These are phyloP conservation scores for Cucumis melo DNA, from an alignment of 306 rosid species.

Conservation along the genomic window DNA sequence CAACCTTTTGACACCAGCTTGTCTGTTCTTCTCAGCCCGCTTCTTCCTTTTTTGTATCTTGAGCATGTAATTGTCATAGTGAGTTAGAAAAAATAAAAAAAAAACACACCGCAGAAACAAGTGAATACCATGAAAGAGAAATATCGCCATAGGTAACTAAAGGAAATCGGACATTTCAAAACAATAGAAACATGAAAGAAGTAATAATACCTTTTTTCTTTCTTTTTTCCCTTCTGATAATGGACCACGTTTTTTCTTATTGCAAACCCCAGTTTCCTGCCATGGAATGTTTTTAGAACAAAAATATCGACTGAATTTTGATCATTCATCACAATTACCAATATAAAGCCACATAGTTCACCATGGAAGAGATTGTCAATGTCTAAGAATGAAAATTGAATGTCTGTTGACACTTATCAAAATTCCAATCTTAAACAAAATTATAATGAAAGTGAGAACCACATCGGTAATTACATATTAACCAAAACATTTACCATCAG, in stretches of 20 bases:
- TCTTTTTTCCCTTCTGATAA: slow-evolving; percentile 40
- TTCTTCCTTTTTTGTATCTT: slow-evolving; percentile 40
- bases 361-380: not conserved
- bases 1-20: slow-evolving; percentile 65
- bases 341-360: not conserved
- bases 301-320: slow-evolving; percentile 8
- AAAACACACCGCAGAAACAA: not conserved
- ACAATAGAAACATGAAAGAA: not conserved
- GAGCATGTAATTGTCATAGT: slow-evolving; percentile 9
- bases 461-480: not conserved
- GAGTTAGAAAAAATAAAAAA: not conserved
- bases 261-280: slow-evolving; percentile 17
- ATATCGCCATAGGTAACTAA: not conserved
- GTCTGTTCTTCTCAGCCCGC: slow-evolving; percentile 53
- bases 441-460: not conserved
- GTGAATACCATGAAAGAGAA: not conserved
- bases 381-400: not conserved
- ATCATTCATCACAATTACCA: not conserved
- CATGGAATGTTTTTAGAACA: not conserved
- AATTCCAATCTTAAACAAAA: not conserved
- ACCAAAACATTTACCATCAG: not conserved
- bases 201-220: slow-evolving; percentile 36
- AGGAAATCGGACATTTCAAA: not conserved
- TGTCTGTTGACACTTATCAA: not conserved
- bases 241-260: slow-evolving; percentile 45